A percentile compares a stretch with the other conserved stretches of the same genome.
These are phyloP conservation scores for Beta macrorhiza DNA, from an alignment of 179 eudicot species.

Conservation along the genomic window DNA sequence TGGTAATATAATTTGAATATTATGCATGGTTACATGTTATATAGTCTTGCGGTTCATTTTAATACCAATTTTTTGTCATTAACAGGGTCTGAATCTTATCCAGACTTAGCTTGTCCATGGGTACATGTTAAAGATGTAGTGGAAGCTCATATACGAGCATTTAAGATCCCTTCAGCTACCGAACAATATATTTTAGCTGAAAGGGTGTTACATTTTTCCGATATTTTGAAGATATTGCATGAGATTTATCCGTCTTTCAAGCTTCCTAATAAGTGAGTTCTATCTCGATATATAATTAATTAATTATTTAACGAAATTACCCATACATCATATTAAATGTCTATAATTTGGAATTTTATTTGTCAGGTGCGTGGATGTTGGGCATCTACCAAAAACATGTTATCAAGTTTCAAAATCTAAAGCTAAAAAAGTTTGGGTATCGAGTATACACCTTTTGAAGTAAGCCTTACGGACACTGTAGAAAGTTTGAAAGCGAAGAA, in stretches of 20 bases:
- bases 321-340: too few species aligned
- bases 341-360: too few species aligned
- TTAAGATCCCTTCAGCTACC: slow-evolving; percentile 42
- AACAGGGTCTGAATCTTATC: slow-evolving; percentile 27
- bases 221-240: slow-evolving; percentile 29
- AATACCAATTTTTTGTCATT: neutral
- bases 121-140: slow-evolving; percentile 51
- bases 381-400: slow-evolving; percentile 13
- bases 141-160: slow-evolving; percentile 45
- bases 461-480: slow-evolving; percentile 21
- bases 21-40: too few species aligned
- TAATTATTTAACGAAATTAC: too few species aligned
- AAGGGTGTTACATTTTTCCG: slow-evolving; percentile 28
- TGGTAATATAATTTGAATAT: too few species aligned
- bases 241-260: slow-evolving; percentile 34
- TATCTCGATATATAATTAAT: too few species aligned
- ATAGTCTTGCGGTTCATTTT: neutral
- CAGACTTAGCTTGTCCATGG: slow-evolving; percentile 24
- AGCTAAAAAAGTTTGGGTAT: slow-evolving; percentile 20
- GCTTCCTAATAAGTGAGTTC: slow-evolving; percentile 40
- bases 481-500: slow-evolving; percentile 23
- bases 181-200: slow-evolving; percentile 45
- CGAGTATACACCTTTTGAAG: slow-evolving; percentile 24
- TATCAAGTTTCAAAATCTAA: slow-evolving; percentile 24
- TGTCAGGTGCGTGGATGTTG: slow-evolving; percentile 28